phyloP scores from a whole-genome alignment of 768 basidiomycete genomes.

The Serendipita vermifera region DNA sequence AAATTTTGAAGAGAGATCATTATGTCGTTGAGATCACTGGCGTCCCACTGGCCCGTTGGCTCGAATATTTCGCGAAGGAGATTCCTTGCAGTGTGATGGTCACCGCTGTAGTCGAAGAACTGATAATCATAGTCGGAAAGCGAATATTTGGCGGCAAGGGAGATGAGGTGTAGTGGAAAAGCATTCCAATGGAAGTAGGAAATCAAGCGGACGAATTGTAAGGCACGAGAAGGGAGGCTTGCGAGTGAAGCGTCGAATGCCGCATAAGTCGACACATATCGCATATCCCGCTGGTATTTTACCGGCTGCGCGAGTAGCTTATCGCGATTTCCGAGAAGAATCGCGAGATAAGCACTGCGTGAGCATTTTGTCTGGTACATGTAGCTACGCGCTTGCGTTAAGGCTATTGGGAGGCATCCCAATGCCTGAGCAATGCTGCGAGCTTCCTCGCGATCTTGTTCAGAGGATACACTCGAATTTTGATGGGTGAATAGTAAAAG shows the following conservation, averaged over 20 bases:
- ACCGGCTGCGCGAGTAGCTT: background rate
- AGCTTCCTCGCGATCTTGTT: background rate
- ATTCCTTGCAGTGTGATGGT: background rate
- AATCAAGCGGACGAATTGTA: too few relatives aligned
- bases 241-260: conserved; percentile 5
- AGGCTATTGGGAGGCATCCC: background rate
- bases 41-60: too few relatives aligned
- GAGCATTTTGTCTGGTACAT: background rate
- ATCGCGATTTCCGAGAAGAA: background rate
- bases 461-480: too few relatives aligned
- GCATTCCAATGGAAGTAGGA: background rate
- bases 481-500: too few relatives aligned
- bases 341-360: background rate
- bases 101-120: background rate
- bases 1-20: too few relatives aligned
- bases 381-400: background rate
- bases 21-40: too few relatives aligned
- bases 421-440: background rate
- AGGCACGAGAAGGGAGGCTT: too few relatives aligned
- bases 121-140: too few relatives aligned
- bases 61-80: background rate
- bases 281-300: background rate
- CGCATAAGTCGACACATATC: background rate
- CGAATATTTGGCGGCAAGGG: background rate
- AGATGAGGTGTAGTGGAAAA: background rate